Percentiles rank a stretch among this genome's conserved stretches.
Conservation (phyloP, 495 filamentous ascomycete species). For the Collariella sp. region DNA sequence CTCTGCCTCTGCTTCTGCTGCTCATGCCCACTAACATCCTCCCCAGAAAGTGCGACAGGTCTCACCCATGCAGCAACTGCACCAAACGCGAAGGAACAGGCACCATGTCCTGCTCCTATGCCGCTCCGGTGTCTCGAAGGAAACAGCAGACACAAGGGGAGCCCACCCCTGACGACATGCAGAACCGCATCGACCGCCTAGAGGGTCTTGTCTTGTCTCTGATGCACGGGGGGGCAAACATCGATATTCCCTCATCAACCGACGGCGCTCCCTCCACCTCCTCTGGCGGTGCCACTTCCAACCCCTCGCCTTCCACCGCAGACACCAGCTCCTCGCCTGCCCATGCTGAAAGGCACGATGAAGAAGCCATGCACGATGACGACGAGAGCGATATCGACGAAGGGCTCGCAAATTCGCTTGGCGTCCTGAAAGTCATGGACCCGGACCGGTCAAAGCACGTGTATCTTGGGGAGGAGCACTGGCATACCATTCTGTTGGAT, state of each 20-base stretch:
- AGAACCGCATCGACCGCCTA: slow-evolving; percentile 93
- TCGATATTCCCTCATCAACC: slow-evolving; percentile 29
- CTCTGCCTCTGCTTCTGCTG: neutral
- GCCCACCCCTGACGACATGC: slow-evolving; percentile 87
- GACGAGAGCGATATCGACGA: slow-evolving; percentile 79
- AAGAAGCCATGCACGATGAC: slow-evolving; percentile 43
- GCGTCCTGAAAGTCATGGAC: slow-evolving; percentile 80
- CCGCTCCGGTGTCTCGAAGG: slow-evolving; percentile 64
- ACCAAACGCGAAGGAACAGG: slow-evolving; percentile 68
- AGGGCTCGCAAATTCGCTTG: slow-evolving; percentile 67
- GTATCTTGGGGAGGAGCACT: slow-evolving; percentile 84
- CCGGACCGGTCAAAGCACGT: slow-evolving; percentile 69
- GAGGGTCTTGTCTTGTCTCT: slow-evolving; percentile 90
- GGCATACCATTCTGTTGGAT: slow-evolving; percentile 80
- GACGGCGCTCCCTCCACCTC: slow-evolving; percentile 38
- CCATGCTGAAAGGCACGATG: slow-evolving; percentile 44
- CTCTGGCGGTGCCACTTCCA: slow-evolving; percentile 52
- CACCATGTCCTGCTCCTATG: slow-evolving; percentile 80
- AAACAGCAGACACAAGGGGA: slow-evolving; percentile 60
- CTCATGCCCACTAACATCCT: neutral
- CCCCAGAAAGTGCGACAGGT: slow-evolving; percentile 77
- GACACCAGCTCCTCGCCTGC: slow-evolving; percentile 55
- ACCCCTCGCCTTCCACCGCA: slow-evolving; percentile 54
- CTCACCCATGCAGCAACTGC: slow-evolving; percentile 91
- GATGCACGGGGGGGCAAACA: slow-evolving; percentile 77